Evolutionary conservation across 2,329 filamentous ascomycete genomes (phyloP), one percentile per base, ranked within the genome.

Genomic region (Fonsecaea nubica): DNA sequence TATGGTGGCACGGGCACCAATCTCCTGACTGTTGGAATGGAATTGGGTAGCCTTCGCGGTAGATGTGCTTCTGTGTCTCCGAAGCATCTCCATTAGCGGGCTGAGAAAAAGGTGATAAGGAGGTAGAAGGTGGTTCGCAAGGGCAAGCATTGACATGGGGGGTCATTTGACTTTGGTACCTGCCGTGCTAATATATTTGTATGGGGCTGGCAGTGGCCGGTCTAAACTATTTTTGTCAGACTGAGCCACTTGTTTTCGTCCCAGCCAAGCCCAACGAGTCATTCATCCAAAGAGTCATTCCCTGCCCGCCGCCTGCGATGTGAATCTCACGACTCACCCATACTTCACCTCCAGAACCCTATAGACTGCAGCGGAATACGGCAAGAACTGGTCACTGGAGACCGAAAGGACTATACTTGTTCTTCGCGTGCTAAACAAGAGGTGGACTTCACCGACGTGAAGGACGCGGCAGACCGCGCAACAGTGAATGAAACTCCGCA

Each of bases 401-500:
- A 25, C 21, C 18, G 10, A 21, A 50, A 25, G 21, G 45, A 50
- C 5, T 4, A 4, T 6, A 25, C 25, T 25, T 25, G 25, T 25
- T 25, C 18, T 25, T 50, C 18, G 4, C 45, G 45, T 25, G 18
- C 45, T 25, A 25, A n/a, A n/a, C 15, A n/a, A 42, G 15, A 42
- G 18, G 36, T 38, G 45, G 9, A 50, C 18, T 42, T 42, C 8
- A 25, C 45, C 18, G 12, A 18, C 21, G 1, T 53, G 13, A 15
- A 50, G 50, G 21, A 25, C 32, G 5, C 4, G 15, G 25, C 21
- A 15, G 12, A 54, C 5, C 52, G 18, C 18, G 45, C 45, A 50
- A 35, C 1, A 55, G 6, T 35, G 52, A 55, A 35, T 55, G 25
- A 33, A 53, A 40, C 58, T 42, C 45, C 58, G 21, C 58, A 33